phyloP scores from a whole-genome alignment of 2,329 filamentous ascomycete species.

The Colletotrichum simmondsii region DNA sequence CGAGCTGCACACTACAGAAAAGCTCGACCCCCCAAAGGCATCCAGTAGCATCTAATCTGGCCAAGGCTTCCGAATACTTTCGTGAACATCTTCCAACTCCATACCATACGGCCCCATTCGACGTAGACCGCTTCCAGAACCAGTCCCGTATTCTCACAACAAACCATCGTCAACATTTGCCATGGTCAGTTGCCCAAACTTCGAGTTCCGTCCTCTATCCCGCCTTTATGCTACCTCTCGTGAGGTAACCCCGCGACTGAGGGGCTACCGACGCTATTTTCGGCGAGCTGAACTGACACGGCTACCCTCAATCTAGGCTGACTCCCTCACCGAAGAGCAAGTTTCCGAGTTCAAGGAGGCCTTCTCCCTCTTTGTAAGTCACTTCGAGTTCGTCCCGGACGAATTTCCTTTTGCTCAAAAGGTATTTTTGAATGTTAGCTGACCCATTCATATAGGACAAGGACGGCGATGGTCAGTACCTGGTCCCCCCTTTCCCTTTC shows the following conservation, averaged over 20 bases:
- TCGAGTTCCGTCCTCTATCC: not conserved
- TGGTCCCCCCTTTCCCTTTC: constrained; percentile 6
- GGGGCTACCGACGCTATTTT: constrained; percentile 26
- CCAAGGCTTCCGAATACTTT: constrained; percentile 30
- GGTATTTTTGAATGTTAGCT: constrained; percentile 30
- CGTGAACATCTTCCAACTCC: constrained; percentile 20
- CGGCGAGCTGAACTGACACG: constrained; percentile 24
- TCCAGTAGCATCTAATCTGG: constrained; percentile 18
- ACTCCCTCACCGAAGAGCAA: constrained; percentile 99
- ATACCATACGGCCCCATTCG: not conserved
- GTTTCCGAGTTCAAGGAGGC: constrained; percentile 99
- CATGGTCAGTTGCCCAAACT: constrained; percentile 22
- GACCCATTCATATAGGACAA: constrained; percentile 73
- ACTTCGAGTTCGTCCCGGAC: not conserved
- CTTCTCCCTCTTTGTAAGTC: constrained; percentile 98
- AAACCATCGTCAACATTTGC: not conserved
- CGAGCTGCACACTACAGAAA: constrained; percentile 36
- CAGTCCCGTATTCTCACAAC: not conserved
- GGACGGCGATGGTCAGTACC: constrained; percentile 85
- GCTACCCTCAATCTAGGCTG: constrained; percentile 71
- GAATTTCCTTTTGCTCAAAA: not conserved
- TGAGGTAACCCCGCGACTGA: constrained; percentile 30
- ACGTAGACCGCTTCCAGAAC: not conserved
- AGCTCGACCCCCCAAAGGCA: constrained; percentile 32
- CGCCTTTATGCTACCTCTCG: not conserved